Conservation (phyloP, 2,329 filamentous ascomycete genomes). For the Cytospora paraplurivora region DNA sequence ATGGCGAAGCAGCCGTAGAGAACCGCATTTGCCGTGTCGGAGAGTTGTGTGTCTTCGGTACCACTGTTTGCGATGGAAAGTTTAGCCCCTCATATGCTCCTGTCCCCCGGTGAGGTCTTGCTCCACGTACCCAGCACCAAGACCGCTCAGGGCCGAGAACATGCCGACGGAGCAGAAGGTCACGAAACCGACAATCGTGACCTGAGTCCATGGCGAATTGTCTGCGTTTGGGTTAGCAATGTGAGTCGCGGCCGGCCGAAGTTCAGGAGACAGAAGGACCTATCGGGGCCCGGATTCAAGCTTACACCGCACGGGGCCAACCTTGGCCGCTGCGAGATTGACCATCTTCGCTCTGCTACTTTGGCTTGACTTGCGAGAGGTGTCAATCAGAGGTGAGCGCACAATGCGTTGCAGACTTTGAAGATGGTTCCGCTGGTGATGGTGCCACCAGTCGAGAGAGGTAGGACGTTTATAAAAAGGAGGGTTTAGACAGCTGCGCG, state of each 20-base stretch:
- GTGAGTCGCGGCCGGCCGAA: background rate
- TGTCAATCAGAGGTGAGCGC: background rate
- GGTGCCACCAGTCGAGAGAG: conserved; percentile 1
- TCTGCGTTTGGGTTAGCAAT: conserved; percentile 6
- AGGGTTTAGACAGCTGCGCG: background rate
- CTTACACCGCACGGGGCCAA: conserved; percentile 28
- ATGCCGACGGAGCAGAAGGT: conserved; percentile 34
- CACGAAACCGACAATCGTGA: conserved; percentile 32
- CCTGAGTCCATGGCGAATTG: conserved; percentile 32
- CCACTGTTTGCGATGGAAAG: conserved; percentile 16
- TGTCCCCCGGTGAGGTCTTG: background rate
- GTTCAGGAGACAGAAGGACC: background rate
- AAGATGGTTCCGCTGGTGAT: background rate
- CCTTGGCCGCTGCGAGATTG: conserved; percentile 26
- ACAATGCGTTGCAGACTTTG: background rate
- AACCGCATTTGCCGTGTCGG: conserved; percentile 30
- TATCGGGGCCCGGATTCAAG: background rate
- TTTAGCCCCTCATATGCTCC: background rate
- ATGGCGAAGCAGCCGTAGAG: conserved; percentile 32
- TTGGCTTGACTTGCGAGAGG: background rate
- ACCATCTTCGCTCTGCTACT: conserved; percentile 21
- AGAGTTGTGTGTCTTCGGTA: conserved; percentile 27
- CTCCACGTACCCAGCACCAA: conserved; percentile 26
- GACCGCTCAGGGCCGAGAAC: conserved; percentile 30
- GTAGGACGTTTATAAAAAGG: background rate